Base-by-base conservation (phyloP, 352 stramenopile species). In the Ophiocytium majus region DNA sequence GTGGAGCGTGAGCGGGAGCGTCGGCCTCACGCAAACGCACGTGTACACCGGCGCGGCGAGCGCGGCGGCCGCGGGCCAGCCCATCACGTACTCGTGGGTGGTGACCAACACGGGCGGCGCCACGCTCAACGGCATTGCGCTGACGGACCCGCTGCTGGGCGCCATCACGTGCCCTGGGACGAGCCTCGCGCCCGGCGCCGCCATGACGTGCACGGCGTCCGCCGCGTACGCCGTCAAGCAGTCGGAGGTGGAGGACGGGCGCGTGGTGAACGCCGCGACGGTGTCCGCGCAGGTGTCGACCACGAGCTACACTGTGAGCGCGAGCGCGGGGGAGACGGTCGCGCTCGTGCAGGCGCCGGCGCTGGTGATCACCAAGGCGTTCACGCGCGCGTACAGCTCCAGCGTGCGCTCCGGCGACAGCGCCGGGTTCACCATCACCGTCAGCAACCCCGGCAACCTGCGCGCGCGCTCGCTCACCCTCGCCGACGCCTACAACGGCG, bases 361-460 rank as follows among this genome's bases (percentile, higher is more conserved):
- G 43, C 43, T 57, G 5, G 14, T 5, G 5, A 14, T 57, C 43
- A 14, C 14, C 43, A 57, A 57, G 43, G 14, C 43, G 43, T 57
- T 57, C 43, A 14, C 43, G 43, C 43, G 43, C 43, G 43, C 43
- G 43, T 57, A 57, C 10, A 75, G 64, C 76, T 50, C 37, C 23
- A 37, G 10, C 43, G 49, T 35, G 49, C 36, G 82, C 37, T 36
- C 74, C 34, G 82, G 82, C 66, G 82, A 85, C 74, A 82, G 33
- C 0, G 82, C 35, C 10, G 74, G 43, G 23, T 85, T 85, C 57
- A 23, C 79, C 0, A 82, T 85, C 28, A 57, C 14, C 0, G 37
- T 85, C 1, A 36, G 0, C 10, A 85, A 85, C 36, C 74, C 35
- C 19, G 82, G 82, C 32, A 82, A 85, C 57, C 50, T 63, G 9